Base-by-base conservation (phyloP, 2,329 filamentous ascomycete species). In the Phialophora chinensis region DNA sequence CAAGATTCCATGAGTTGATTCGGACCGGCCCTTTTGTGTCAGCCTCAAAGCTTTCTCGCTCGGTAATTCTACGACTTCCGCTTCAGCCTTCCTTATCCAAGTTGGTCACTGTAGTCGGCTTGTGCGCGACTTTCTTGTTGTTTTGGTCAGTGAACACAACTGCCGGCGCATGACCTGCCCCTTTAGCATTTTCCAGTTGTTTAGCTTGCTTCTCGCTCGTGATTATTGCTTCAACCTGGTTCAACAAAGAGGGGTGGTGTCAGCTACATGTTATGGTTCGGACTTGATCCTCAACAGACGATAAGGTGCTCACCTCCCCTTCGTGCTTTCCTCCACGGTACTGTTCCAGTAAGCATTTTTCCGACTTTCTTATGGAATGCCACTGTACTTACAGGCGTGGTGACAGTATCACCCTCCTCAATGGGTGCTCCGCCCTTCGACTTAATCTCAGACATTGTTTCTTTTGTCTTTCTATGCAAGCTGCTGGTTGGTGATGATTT, bases 91-190 rank as follows among this genome's bases (percentile, higher is more conserved):
- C 67, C 63, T 71, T 71, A 27, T 65, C 63, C 42, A 67, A 23
- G 38, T 71, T 55, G 11, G 60, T 69, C 60, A 71, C 54, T 7
- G 69, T 68, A 3, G 44, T 61, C 14, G 67, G 69, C 60, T 69
- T 69, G 27, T 71, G 67, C 55, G 65, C 68, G 56, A 68, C 69
- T 58, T 69, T 71, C 38, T 71, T 71, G 33, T 67, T 61, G 27
- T 71, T 71, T 60, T 71, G 67, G 38, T 69, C 67, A 14, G 66
- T 64, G 44, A 67, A 69, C 10, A 71, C 65, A 6, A 71, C 65
- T 10, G 66, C 67, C n/a, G 69, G 69, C 12, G 67, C 57, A 50
- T 69, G 68, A 3, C 59, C 58, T 12, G 69, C 65, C n/a, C 69
- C 67, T 55, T 69, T 69, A 20, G 63, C 69, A 27, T 55, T 38